Conservation (phyloP, 2,329 filamentous ascomycete species). For the Penicillium italicum region DNA sequence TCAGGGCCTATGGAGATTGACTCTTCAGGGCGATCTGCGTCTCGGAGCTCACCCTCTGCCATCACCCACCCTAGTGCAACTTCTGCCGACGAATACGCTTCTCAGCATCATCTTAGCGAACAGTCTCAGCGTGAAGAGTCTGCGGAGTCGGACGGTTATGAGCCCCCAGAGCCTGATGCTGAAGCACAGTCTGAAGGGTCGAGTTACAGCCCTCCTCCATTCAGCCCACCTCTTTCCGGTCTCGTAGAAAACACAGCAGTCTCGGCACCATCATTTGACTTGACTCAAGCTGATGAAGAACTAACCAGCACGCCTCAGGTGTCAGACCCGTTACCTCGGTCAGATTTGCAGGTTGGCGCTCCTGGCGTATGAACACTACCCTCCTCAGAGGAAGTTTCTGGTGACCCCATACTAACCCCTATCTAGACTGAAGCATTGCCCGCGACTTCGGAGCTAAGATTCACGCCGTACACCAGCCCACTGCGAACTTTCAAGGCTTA, state of each 20-base stretch:
- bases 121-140: conserved; percentile 29
- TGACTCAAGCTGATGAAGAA: conserved; percentile 26
- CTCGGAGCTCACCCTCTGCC: neutral
- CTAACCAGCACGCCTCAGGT: conserved; percentile 34
- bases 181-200: conserved; percentile 27
- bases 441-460: conserved; percentile 26
- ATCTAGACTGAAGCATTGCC: conserved; percentile 25
- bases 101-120: neutral
- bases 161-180: conserved; percentile 49
- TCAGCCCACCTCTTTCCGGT: conserved; percentile 41
- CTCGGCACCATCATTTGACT: conserved; percentile 21
- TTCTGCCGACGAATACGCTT: conserved; percentile 6
- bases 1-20: conserved; percentile 3
- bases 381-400: conserved; percentile 10
- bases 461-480: conserved; percentile 75
- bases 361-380: conserved; percentile 33
- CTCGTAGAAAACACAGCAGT: conserved; percentile 26
- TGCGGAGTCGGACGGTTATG: conserved; percentile 51
- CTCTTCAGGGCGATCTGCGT: neutral
- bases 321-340: conserved; percentile 19
- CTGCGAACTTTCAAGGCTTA: conserved; percentile 80
- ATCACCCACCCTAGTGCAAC: conserved; percentile 12
- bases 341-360: conserved; percentile 27
- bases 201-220: conserved; percentile 39
- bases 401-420: conserved; percentile 27